A percentile compares a stretch with the other conserved stretches of the same genome.
phyloP scores from a whole-genome alignment of 2,329 filamentous ascomycete genomes.

The Fusarium brachygibbosum region DNA sequence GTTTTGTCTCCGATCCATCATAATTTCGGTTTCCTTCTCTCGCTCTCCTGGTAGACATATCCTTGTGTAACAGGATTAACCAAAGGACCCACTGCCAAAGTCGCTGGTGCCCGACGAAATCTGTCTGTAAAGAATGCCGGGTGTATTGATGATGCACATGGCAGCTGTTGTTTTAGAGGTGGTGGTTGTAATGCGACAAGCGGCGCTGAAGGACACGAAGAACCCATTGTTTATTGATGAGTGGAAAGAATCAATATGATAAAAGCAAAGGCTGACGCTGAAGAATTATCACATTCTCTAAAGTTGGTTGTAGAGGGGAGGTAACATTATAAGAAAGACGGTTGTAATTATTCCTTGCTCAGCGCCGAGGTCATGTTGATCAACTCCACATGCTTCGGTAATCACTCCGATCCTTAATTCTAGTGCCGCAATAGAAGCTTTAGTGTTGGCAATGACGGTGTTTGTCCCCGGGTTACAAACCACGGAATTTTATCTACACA shows the following conservation, averaged over 20 bases:
- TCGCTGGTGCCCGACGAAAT: conserved; percentile 68
- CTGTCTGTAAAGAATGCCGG: conserved; percentile 82
- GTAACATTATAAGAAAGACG: conserved; percentile 7
- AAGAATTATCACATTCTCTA: conserved; percentile 31
- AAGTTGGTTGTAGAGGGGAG: conserved; percentile 6
- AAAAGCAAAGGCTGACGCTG: not conserved
- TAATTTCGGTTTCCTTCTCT: conserved; percentile 52
- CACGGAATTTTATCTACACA: no score
- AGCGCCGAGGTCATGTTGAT: conserved; percentile 36
- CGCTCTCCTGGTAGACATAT: conserved; percentile 69
- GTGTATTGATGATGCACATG: conserved; percentile 69
- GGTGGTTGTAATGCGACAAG: conserved; percentile 28
- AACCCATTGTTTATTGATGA: conserved; percentile 24
- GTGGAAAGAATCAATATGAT: not conserved
- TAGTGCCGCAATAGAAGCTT: no score
- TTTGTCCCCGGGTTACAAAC: not conserved
- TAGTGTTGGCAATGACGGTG: conserved; percentile 19
- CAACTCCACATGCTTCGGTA: conserved; percentile 44
- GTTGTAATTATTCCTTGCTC: conserved; percentile 1
- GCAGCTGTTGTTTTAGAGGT: conserved; percentile 19
- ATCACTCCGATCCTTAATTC: conserved; percentile 30
- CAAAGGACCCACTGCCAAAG: conserved; percentile 34
- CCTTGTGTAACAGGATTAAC: conserved; percentile 69
- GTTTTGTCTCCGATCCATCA: conserved; percentile 47
- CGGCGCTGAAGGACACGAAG: conserved; percentile 30